phyloP scores from a whole-genome alignment of 306 rosid genomes.

The Quercus cerris region DNA sequence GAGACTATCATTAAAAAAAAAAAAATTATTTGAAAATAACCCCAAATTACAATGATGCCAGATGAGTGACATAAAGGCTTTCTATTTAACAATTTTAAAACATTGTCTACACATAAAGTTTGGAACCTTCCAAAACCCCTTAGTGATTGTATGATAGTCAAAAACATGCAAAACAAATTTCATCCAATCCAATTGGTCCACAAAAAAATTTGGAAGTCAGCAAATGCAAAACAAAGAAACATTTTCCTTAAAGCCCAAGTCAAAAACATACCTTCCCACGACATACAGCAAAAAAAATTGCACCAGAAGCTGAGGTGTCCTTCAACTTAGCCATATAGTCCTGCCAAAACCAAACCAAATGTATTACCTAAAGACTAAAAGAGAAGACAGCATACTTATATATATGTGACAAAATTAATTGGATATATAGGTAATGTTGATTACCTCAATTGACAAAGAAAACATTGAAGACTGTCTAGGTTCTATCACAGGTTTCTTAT shows the following conservation, averaged over 20 bases:
- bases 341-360: conserved; percentile 41
- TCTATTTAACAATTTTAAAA: not conserved
- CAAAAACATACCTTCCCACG: conserved; percentile 81
- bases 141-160: not conserved
- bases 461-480: conserved; percentile 88
- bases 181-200: not conserved
- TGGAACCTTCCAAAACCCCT: not conserved
- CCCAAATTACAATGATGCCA: not conserved
- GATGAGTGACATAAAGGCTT: not conserved
- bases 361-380: conserved; percentile 13
- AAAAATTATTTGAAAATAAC: not conserved
- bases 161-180: not conserved
- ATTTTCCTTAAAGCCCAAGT: conserved; percentile 9
- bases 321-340: conserved; percentile 82
- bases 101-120: not conserved
- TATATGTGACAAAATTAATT: conserved; percentile 16
- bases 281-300: conserved; percentile 90
- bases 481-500: conserved; percentile 91
- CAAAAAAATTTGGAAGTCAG: conserved; percentile 9
- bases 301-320: conserved; percentile 81
- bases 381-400: conserved; percentile 8
- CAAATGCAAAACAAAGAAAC: conserved; percentile 10
- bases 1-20: not conserved
- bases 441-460: conserved; percentile 76
- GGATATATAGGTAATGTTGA: conserved; percentile 10